Conservation (phyloP, 768 basidiomycete species). For the Porphyrellus cyaneotinctus region DNA sequence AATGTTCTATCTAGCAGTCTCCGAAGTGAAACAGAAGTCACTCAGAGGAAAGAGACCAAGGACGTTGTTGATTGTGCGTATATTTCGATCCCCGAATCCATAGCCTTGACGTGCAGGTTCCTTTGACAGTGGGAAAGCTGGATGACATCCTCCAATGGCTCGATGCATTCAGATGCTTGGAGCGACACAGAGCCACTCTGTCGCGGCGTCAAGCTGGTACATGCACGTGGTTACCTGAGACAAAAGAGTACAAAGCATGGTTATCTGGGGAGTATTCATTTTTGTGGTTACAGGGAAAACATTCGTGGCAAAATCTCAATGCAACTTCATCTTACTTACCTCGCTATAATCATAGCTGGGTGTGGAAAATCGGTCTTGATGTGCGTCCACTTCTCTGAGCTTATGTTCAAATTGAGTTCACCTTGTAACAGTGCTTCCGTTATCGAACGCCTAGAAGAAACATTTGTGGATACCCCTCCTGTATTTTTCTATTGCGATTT, state of each 20-base stretch:
- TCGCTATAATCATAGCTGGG: conserved; percentile 6
- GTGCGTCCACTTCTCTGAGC: conserved; percentile 2
- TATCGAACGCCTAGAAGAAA: neutral
- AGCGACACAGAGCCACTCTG: neutral
- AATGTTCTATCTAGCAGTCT: too few relatives aligned
- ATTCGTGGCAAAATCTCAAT: neutral
- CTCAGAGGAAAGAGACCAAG: too few relatives aligned
- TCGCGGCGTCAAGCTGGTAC: conserved; percentile 1
- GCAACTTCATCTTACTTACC: neutral
- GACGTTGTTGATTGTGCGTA: too few relatives aligned
- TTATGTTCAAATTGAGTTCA: neutral
- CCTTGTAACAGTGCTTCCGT: neutral
- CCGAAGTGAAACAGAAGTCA: too few relatives aligned
- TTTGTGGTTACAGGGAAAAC: conserved; percentile 9
- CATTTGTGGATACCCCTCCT: neutral
- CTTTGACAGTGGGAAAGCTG: neutral
- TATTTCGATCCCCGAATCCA: too few relatives aligned
- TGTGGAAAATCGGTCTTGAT: conserved; percentile 14
- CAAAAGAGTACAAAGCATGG: neutral
- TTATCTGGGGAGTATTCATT: neutral
- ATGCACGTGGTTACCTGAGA: conserved; percentile 4
- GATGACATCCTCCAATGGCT: neutral
- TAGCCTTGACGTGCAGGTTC: neutral
- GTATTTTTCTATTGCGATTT: neutral
- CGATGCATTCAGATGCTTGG: neutral